Evolutionary conservation across 345 rosid species (phyloP).

Genomic region (Laguncularia racemosa): DNA sequence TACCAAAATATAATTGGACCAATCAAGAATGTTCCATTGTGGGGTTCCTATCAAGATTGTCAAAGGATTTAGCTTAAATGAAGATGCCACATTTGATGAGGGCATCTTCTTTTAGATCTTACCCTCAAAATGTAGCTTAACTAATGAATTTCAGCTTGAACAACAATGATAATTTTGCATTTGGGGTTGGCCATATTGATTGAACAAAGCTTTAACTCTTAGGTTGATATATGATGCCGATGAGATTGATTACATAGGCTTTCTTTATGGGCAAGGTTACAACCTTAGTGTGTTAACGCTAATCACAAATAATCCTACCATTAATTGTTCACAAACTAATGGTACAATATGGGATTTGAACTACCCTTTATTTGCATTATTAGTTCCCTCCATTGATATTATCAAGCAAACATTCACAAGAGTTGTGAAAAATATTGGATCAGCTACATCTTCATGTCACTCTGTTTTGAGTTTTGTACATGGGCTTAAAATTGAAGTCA

Average conservation of each 20-base stretch:
- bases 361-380: constrained; percentile 26
- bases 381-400: background rate
- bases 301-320: constrained; percentile 4
- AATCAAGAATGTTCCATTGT: too few relatives aligned
- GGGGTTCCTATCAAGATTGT: too few relatives aligned
- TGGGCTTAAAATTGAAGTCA: constrained; percentile 14
- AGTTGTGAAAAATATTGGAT: constrained; percentile 27
- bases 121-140: constrained; percentile 9
- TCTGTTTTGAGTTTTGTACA: constrained; percentile 7
- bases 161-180: constrained; percentile 27
- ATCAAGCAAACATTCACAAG: constrained; percentile 11
- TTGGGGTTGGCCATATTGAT: constrained; percentile 28
- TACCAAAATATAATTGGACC: too few relatives aligned
- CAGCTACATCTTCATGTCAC: constrained; percentile 14
- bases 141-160: constrained; percentile 16
- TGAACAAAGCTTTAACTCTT: constrained; percentile 19
- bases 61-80: too few relatives aligned
- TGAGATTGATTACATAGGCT: constrained; percentile 28
- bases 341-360: constrained; percentile 33
- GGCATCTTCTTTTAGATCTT: too few relatives aligned
- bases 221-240: constrained; percentile 34
- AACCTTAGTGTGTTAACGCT: constrained; percentile 4
- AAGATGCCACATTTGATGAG: too few relatives aligned
- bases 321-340: constrained; percentile 7
- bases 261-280: constrained; percentile 37